Evolutionary conservation across 257 asterid genomes (phyloP), one percentile per base, ranked within the genome.

Genomic region (Nicotiana sylvestris): DNA sequence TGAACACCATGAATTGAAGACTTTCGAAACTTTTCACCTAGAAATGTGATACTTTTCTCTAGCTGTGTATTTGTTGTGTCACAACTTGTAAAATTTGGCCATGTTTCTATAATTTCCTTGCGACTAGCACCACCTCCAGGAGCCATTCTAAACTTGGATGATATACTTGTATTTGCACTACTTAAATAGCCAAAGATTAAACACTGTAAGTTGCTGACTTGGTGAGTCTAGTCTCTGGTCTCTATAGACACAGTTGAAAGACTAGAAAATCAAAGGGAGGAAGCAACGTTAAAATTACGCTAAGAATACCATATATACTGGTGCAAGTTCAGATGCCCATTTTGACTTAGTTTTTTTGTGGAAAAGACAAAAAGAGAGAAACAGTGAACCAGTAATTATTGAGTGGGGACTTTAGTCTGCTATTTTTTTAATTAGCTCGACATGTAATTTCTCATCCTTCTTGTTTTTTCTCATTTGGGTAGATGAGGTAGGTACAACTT

Each of bases 51-150:
- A 49, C 83, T 88, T 76, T 78, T 92, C 74, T 91, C 97, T 39
- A 84, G 69, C 72, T 86, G 87, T 81, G 79, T 68, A 61, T 33
- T 76, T 57, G 87, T 62, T 72, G 77, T 32, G 33, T 92, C 92
- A 85, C 30, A 86, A 81, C 79, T 86, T 74, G 79, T 65, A 51
- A 80, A 78, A 61, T 91, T 90, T 9, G 84, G 79, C 74, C 87
- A 84, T 12, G 93, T 86, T 76, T 89, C 94, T 77, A 82, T 83
- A 5, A 86, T 86, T 85, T 91, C 94, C 78, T 85, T 89, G 87
- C 86, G 87, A 85, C 85, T 69, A 69, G 16, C 87, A 83, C 90
- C 89, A 78, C 89, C 89, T 37, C 89, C 91, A 12, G 90, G 93
- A 85, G 96, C 97, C 97, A 94, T 94, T 65, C 39, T 37, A 55